Base-by-base conservation (phyloP, 768 basidiomycete genomes). In the Crucibulum laeve region DNA sequence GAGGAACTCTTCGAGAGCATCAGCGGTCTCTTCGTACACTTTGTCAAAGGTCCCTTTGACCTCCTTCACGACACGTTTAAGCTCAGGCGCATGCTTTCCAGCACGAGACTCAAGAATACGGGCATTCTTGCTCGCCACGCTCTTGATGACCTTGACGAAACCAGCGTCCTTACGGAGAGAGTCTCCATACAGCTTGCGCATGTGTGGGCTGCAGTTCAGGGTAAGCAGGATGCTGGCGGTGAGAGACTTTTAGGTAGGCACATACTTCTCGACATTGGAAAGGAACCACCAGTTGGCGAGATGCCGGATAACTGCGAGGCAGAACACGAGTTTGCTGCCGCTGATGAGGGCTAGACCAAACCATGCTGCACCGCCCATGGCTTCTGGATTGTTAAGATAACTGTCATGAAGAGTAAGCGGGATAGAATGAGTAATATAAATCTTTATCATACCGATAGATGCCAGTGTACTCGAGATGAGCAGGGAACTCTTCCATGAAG, bases 271-370 rank as follows among this genome's bases (percentile, higher is more conserved):
- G 18, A 98, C 93, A 42, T 67, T 77, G 52, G 78, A 81, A 38
- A 99, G 73, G 79, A 98, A 99, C 93, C 94, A 96, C 87, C 89
- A 91, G 57, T 95, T 91, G 8, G 85, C 82, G 10, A 97, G 66
- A 50, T 93, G 86, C 28, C 89, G 82, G 45, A 94, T 65, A 36
- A 96, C 74, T 7, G 94, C 93, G 4, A 96, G 75, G 4, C 78
- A 62, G 35, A 93, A 80, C 1, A 96, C 91, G n/a, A 93, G 78
- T 59, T 92, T 94, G 62, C 86, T 93, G 11, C 87, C 89, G 50
- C 90, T 93, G 58, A 99, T 87, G 42, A 97, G 71, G 3, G 88
- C 86, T 10, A 98, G 68, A 13, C 96, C 96, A 51, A 98, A 89
- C 77, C 95, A 95, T 0, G 92, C 87, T 2, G 93, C 92, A 2